Evolutionary conservation across 768 basidiomycete species (phyloP).

Genomic region (Saitozyma podzolica): DNA sequence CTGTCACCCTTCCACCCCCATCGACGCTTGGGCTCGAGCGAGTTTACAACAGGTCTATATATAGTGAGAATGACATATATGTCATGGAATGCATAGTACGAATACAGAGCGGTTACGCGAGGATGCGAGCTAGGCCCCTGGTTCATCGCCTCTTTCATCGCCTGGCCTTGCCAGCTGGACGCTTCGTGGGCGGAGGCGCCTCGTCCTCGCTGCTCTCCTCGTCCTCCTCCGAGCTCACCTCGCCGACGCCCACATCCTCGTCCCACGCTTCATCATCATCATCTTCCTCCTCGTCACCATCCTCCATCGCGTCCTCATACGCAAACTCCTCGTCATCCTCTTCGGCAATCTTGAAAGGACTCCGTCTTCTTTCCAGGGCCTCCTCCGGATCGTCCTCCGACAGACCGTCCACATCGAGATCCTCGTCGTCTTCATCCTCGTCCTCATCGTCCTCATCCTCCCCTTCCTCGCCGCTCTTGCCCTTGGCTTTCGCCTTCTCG

Average conservation of each 20-base stretch:
- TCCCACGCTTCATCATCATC: slow-evolving; percentile 26
- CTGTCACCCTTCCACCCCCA: too few species aligned
- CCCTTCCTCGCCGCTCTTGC: slow-evolving; percentile 28
- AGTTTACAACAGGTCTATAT: too few species aligned
- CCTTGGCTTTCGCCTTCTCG: slow-evolving; percentile 38
- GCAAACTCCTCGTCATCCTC: slow-evolving; percentile 48
- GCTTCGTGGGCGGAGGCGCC: slow-evolving; percentile 4
- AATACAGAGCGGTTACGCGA: neutral
- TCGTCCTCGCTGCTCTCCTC: slow-evolving; percentile 25
- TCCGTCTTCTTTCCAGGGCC: slow-evolving; percentile 52
- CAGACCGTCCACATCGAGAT: slow-evolving; percentile 53
- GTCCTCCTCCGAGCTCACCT: slow-evolving; percentile 19
- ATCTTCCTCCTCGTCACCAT: slow-evolving; percentile 27
- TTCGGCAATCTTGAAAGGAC: slow-evolving; percentile 53
- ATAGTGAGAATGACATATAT: too few species aligned
- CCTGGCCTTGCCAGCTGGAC: neutral
- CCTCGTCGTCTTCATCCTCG: slow-evolving; percentile 43
- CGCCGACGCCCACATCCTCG: slow-evolving; percentile 21
- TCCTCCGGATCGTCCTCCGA: slow-evolving; percentile 53
- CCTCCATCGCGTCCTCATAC: slow-evolving; percentile 15
- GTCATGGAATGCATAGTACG: neutral
- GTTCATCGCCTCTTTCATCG: neutral
- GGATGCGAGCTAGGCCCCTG: neutral
- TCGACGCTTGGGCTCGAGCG: too few species aligned
- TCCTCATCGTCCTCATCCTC: slow-evolving; percentile 37